Evolutionary conservation across 2,329 filamentous ascomycete genomes (phyloP).

Genomic region (Dothiorella sarmentorum): DNA sequence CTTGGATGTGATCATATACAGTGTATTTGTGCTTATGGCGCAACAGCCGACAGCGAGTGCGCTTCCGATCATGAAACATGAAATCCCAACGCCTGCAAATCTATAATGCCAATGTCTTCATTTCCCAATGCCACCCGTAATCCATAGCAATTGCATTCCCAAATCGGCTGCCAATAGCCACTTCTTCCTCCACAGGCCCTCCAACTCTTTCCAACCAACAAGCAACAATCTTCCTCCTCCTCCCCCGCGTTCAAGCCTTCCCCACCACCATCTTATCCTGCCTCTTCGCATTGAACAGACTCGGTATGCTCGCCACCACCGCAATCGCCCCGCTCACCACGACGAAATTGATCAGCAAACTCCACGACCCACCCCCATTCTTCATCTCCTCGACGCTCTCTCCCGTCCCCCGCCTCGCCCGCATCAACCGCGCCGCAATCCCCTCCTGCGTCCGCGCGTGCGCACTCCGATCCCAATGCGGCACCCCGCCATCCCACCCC

Average conservation of each 20-base stretch:
- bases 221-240: no score
- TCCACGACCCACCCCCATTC: constrained; percentile 24
- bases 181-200: no score
- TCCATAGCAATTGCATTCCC: neutral
- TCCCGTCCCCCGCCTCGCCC: constrained; percentile 34
- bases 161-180: neutral
- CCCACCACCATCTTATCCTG: neutral
- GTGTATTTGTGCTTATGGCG: no score
- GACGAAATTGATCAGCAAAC: constrained; percentile 31
- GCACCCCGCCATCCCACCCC: constrained; percentile 52
- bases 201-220: no score
- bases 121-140: neutral
- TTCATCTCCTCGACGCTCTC: constrained; percentile 2
- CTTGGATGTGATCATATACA: no score
- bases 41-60: no score
- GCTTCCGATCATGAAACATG: no score
- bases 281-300: neutral
- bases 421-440: constrained; percentile 53
- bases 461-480: constrained; percentile 72
- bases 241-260: neutral
- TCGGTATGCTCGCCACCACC: constrained; percentile 25
- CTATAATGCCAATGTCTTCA: neutral
- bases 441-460: constrained; percentile 72
- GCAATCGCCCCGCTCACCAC: constrained; percentile 28
- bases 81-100: neutral